Conservation (phyloP, 768 basidiomycete species). For the Russula sp. region DNA sequence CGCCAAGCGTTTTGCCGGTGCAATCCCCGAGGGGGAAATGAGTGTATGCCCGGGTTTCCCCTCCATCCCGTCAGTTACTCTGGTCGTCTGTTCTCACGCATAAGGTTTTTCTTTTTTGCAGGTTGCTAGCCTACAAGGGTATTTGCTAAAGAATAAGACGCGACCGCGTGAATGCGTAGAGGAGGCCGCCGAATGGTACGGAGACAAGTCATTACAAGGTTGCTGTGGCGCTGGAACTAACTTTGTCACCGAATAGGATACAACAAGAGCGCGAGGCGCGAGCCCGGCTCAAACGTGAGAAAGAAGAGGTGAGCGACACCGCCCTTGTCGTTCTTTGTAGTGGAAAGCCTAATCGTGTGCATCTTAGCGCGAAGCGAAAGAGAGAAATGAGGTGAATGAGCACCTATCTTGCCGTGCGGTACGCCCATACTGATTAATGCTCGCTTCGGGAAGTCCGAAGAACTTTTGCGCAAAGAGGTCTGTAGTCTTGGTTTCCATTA, state of each 20-base stretch:
- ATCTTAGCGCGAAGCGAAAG: slow-evolving; percentile 66
- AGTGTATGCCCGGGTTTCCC: slow-evolving; percentile 50
- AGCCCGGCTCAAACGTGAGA: slow-evolving; percentile 80
- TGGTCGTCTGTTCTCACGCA: slow-evolving; percentile 4
- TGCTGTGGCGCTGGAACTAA: slow-evolving; percentile 14
- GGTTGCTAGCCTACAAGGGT: slow-evolving; percentile 82
- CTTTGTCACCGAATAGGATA: slow-evolving; percentile 34
- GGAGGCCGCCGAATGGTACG: slow-evolving; percentile 66
- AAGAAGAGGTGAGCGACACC: slow-evolving; percentile 40
- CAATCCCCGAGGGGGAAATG: slow-evolving; percentile 81
- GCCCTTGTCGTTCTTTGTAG: neutral
- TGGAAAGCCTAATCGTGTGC: slow-evolving; percentile 1
- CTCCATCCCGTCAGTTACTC: neutral
- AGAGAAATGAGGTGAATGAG: slow-evolving; percentile 54
- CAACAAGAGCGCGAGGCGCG: slow-evolving; percentile 75
- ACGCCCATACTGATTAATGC: neutral
- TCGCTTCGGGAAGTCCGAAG: slow-evolving; percentile 41
- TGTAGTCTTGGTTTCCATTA: slow-evolving; percentile 11
- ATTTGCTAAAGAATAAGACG: slow-evolving; percentile 83
- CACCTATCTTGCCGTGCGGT: neutral
- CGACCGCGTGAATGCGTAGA: slow-evolving; percentile 81
- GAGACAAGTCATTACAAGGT: slow-evolving; percentile 13
- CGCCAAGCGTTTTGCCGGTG: slow-evolving; percentile 74
- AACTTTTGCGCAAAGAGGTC: slow-evolving; percentile 58
- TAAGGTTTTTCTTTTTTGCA: slow-evolving; percentile 25